phyloP scores from a whole-genome alignment of 176 grass and related monocot species.

The Carex pumila region DNA sequence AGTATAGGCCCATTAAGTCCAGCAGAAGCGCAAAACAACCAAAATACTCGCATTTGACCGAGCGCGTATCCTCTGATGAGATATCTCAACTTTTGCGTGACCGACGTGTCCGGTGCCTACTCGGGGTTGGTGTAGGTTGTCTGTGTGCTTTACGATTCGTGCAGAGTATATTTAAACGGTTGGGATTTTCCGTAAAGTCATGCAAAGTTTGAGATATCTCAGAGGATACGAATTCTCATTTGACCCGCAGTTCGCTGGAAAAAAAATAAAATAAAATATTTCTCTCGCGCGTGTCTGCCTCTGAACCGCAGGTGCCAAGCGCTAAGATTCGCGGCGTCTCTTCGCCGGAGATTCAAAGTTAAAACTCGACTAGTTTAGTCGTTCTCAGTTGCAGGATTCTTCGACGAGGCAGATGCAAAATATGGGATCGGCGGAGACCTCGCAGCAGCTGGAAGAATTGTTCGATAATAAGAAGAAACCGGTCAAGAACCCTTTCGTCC shows the following conservation, averaged over 20 bases:
- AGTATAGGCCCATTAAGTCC: background rate
- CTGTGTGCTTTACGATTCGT: too few species aligned
- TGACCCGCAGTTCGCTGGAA: background rate
- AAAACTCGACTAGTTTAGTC: background rate
- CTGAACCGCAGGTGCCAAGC: background rate
- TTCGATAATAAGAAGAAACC: conserved; percentile 56
- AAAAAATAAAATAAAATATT: background rate
- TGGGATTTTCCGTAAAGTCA: too few species aligned
- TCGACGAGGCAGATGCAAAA: conserved; percentile 4
- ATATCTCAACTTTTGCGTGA: too few species aligned
- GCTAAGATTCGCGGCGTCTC: background rate
- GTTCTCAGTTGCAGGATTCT: background rate
- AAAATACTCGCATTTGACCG: background rate
- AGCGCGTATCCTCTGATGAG: too few species aligned
- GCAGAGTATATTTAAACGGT: too few species aligned
- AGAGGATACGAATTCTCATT: background rate
- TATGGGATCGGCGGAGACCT: conserved; percentile 25
- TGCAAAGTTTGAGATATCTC: too few species aligned
- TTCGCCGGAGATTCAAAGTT: conserved; percentile 3
- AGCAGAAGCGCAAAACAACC: background rate
- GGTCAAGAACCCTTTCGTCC: conserved; percentile 91
- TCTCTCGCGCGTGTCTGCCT: conserved; percentile 5
- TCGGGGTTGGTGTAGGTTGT: too few species aligned
- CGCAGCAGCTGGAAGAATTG: conserved; percentile 37
- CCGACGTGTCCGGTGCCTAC: too few species aligned